A percentile compares a stretch with the other conserved stretches of the same genome.
These are phyloP conservation scores for Massariosphaeria phaeospora DNA, from an alignment of 495 filamentous ascomycete genomes.

Conservation along the genomic window DNA sequence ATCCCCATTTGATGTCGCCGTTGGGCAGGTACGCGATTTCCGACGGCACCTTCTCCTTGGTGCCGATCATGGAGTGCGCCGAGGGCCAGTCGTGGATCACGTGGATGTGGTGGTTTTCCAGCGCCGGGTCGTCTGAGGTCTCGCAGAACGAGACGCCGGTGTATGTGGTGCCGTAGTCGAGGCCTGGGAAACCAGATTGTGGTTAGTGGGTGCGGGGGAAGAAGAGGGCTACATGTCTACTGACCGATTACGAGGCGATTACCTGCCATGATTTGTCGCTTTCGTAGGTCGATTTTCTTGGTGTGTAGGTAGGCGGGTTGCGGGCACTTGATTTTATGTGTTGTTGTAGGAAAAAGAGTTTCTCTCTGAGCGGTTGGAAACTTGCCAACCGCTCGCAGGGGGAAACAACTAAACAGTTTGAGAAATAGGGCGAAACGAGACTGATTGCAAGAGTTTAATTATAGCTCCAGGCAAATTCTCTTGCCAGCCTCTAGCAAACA, in stretches of 20 bases:
- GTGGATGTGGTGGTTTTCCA: neutral
- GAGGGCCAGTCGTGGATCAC: slow-evolving; percentile 22
- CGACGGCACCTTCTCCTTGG: slow-evolving; percentile 25
- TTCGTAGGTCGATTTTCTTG: no score
- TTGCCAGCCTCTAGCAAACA: no score
- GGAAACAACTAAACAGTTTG: no score
- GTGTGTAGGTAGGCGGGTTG: no score
- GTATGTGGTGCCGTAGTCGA: slow-evolving; percentile 23
- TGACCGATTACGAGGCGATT: slow-evolving; percentile 15
- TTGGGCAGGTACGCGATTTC: slow-evolving; percentile 11
- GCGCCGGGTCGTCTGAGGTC: neutral
- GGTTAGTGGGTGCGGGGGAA: neutral
- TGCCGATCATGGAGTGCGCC: slow-evolving; percentile 14
- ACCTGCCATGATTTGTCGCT: no score
- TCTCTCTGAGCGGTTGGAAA: no score
- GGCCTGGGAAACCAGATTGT: neutral
- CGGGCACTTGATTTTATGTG: no score
- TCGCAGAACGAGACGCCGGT: slow-evolving; percentile 24
- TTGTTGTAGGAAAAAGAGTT: no score
- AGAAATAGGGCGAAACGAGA: no score
- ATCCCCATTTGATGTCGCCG: slow-evolving; percentile 7
- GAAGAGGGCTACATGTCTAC: neutral
- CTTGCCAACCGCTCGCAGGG: no score
- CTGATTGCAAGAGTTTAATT: no score
- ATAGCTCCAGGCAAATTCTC: no score